Evolutionary conservation across 495 filamentous ascomycete genomes (phyloP).

Genomic region (Hypomontagnella submonticulosa): DNA sequence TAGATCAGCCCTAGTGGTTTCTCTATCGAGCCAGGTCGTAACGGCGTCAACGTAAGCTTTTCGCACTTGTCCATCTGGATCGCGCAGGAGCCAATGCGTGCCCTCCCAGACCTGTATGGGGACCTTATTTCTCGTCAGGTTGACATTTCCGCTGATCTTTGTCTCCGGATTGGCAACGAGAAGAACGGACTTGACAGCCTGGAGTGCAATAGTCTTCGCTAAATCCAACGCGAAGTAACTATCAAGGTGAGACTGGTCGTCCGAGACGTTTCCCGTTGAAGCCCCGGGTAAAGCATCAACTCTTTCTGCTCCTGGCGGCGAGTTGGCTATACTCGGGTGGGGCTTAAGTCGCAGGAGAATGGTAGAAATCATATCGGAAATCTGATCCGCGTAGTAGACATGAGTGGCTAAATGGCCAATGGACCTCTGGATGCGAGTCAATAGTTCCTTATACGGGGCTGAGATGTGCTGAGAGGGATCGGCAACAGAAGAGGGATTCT

Average conservation of each 20-base stretch:
- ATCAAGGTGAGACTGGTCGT: conserved; percentile 58
- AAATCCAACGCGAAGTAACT: conserved; percentile 78
- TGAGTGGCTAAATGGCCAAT: conserved; percentile 91
- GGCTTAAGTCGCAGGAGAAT: conserved; percentile 82
- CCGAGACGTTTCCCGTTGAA: conserved; percentile 44
- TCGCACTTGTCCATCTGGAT: conserved; percentile 78
- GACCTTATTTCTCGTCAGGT: conserved; percentile 76
- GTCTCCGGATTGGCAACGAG: conserved; percentile 76
- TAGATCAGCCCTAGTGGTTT: conserved; percentile 76
- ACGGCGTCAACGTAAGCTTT: conserved; percentile 86
- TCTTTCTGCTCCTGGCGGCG: conserved; percentile 53
- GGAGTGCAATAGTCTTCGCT: conserved; percentile 80
- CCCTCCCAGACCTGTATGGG: conserved; percentile 87
- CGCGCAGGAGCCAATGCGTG: conserved; percentile 87
- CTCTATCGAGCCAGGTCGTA: conserved; percentile 80
- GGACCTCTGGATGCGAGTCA: conserved; percentile 75
- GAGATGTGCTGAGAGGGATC: conserved; percentile 38
- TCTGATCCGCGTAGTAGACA: conserved; percentile 93
- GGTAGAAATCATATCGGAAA: conserved; percentile 87
- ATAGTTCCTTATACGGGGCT: conserved; percentile 62
- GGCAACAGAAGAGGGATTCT: conserved; percentile 37
- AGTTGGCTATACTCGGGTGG: conserved; percentile 54
- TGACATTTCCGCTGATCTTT: conserved; percentile 67
- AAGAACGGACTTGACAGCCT: conserved; percentile 81
- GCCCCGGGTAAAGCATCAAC: conserved; percentile 46